Base-by-base conservation (phyloP, 305 asterid species). In the Fraxinus xanthoxyloides region DNA sequence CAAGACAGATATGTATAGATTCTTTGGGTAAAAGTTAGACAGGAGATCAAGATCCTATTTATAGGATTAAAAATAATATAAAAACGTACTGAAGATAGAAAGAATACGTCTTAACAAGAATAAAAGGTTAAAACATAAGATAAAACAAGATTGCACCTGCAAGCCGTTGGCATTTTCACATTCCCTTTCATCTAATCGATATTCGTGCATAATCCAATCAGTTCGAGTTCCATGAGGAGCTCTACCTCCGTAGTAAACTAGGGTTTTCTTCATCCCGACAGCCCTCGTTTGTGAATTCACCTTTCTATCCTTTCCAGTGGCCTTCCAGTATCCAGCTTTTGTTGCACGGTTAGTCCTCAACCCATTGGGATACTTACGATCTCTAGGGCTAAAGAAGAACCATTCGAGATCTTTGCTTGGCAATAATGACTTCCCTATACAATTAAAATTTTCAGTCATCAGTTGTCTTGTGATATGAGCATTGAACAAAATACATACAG, bases 341-440 rank as follows among this genome's bases (percentile, higher is more conserved):
- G 98, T 95, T 17, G 98, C 98, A 13, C 98, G 89, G 61, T 95
- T 95, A 0, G 98, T 95, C 87, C 98, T 89, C 0, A 98, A 92
- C 12, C 98, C 98, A 56, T 95, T 95, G 0, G 98, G 98, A 36
- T 95, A 95, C 79, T 95, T 95, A 1, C 98, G 91, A 80, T 95
- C 98, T 72, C 98, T 84, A 15, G 98, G 98, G 85, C 98, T 92
- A 72, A 95, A 95, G 87, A 92, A 95, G 83, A 92, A 95, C 98
- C 98, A 95, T 76, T 95, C 98, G 15, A 95, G 90, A 85, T 95
- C 98, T 87, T 95, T 95, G 92, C 98, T 95, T 59, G 98, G 98
- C 82, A 95, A 82, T 48, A 95, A 78, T 10, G 98, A 95, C 77
- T 95, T 95, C 54, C 97, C 98, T 95, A 90, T 74, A 30, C 24